Conservation (phyloP, 371 early-diverging fungal species). For the Neoconidiobolus thromboides region DNA sequence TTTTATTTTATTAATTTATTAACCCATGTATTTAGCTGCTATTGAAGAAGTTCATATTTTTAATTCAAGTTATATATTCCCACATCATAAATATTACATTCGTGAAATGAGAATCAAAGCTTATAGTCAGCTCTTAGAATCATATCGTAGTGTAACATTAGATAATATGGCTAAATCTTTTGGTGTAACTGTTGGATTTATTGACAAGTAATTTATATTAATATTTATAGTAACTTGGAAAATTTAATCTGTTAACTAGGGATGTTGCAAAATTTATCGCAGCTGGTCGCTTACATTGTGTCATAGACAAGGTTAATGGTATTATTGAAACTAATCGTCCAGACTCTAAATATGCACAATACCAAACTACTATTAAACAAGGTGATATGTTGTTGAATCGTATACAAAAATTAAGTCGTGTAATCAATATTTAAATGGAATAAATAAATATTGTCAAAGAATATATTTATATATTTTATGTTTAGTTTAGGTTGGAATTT, state of each 20-base stretch:
- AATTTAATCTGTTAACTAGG: conserved; percentile 15
- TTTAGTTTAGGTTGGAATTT: no score
- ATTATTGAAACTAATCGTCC: conserved; percentile 93
- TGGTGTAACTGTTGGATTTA: conserved; percentile 87
- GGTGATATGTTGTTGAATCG: conserved; percentile 89
- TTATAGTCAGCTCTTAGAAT: conserved; percentile 94
- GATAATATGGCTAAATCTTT: conserved; percentile 94
- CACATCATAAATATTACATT: conserved; percentile 78
- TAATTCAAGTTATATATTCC: conserved; percentile 41
- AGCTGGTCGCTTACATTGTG: conserved; percentile 91
- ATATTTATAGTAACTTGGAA: background rate
- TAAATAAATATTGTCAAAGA: no score
- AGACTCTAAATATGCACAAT: conserved; percentile 91
- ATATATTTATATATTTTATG: no score
- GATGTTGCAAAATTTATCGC: conserved; percentile 94
- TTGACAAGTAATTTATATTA: conserved; percentile 56
- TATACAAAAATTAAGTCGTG: conserved; percentile 87
- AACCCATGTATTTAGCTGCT: conserved; percentile 16
- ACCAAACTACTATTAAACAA: conserved; percentile 87
- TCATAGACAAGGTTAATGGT: conserved; percentile 97
- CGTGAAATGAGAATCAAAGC: conserved; percentile 96
- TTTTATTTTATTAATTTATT: background rate
- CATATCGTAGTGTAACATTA: conserved; percentile 88
- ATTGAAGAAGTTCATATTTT: conserved; percentile 26
- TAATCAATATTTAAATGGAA: conserved; percentile 47